Evolutionary conservation across 139 green algal genomes (phyloP).

Genomic region (Chlorella vulgaris): DNA sequence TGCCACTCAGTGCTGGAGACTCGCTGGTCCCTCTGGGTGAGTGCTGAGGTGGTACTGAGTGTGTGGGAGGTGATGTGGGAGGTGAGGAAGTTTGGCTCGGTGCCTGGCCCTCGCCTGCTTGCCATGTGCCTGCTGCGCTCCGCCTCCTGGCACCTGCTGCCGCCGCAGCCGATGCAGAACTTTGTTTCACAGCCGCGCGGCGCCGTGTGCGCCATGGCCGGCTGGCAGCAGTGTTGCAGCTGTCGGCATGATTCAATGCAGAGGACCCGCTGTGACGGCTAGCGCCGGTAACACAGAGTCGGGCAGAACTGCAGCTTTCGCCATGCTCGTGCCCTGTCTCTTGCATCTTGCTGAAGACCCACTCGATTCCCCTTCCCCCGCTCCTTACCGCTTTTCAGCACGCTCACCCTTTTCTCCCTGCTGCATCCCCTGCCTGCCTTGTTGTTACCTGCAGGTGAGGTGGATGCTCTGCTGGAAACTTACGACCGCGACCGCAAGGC

Average conservation of each 20-base stretch:
- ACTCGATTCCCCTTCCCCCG: not conserved
- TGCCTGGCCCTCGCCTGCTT: no score
- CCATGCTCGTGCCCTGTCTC: not conserved
- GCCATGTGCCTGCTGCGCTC: not conserved
- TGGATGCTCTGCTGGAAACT: constrained; percentile 90
- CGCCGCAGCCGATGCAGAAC: not conserved
- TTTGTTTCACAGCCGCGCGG: not conserved
- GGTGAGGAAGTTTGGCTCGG: no score
- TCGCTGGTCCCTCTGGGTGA: constrained; percentile 78
- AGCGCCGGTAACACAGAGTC: not conserved
- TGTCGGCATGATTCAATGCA: constrained; percentile 1
- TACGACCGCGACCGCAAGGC: constrained; percentile 91
- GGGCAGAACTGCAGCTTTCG: not conserved
- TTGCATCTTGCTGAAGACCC: not conserved
- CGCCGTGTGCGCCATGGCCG: constrained; percentile 14
- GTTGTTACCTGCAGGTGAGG: constrained; percentile 53
- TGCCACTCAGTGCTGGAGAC: constrained; percentile 26
- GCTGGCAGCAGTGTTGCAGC: not conserved
- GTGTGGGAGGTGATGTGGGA: not conserved
- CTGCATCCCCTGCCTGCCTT: not conserved
- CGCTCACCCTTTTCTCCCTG: not conserved
- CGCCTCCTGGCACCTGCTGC: not conserved
- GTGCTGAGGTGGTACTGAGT: not conserved
- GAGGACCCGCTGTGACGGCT: not conserved
- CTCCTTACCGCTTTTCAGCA: not conserved